These are phyloP conservation scores for Heracleum sosnowskyi DNA, from an alignment of 129 eudicot genomes.

Conservation along the genomic window DNA sequence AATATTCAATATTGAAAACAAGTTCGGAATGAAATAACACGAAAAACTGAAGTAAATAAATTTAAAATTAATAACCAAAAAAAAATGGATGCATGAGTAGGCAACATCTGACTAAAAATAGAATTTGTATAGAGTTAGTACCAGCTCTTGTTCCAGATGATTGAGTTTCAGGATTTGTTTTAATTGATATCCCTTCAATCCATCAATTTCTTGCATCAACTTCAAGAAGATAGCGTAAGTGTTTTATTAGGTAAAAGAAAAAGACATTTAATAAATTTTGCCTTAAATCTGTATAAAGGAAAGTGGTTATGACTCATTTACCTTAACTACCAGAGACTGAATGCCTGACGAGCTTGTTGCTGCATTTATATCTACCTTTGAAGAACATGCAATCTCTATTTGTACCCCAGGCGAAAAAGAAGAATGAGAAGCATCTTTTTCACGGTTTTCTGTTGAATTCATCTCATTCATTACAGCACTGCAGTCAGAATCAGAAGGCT, in stretches of 20 bases:
- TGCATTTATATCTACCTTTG: not conserved
- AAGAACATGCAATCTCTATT: not conserved
- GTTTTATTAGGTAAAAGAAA: not conserved
- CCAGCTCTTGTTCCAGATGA: constrained; percentile 56
- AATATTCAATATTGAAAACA: not conserved
- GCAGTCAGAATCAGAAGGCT: constrained; percentile 11
- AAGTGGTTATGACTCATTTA: not conserved
- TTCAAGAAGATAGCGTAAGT: constrained; percentile 12
- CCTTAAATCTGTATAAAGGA: not conserved
- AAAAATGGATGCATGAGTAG: not conserved
- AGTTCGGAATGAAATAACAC: not conserved
- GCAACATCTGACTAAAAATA: not conserved
- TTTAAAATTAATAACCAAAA: not conserved
- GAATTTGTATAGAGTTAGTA: constrained; percentile 16
- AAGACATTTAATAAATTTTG: not conserved
- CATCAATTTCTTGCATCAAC: constrained; percentile 47
- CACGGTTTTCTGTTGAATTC: constrained; percentile 13
- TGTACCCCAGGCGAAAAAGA: not conserved
- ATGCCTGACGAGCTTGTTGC: constrained; percentile 17
- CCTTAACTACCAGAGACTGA: constrained; percentile 27
- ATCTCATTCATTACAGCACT: constrained; percentile 2
- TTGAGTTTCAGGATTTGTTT: constrained; percentile 35
- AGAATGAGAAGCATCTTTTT: constrained; percentile 1
- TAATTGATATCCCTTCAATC: constrained; percentile 37
- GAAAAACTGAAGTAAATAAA: not conserved